Evolutionary conservation across 768 basidiomycete species (phyloP).

Genomic region (Leccinum rimulosum): DNA sequence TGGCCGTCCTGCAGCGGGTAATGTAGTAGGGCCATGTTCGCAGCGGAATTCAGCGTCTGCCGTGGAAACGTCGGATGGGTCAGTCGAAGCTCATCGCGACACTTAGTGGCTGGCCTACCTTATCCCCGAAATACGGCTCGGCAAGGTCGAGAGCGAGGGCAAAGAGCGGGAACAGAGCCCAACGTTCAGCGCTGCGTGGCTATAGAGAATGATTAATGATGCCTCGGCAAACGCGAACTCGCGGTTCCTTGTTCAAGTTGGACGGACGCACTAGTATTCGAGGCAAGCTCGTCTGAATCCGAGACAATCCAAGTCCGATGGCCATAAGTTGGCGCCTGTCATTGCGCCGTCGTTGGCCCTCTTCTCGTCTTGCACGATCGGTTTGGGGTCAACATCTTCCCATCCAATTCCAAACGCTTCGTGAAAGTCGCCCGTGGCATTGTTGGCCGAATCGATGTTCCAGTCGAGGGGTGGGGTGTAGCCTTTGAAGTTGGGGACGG

Average conservation of each 20-base stretch:
- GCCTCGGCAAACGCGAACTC: not conserved
- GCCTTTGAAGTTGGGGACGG: slow-evolving; percentile 71
- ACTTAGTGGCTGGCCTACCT: slow-evolving; percentile 36
- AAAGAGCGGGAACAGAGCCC: slow-evolving; percentile 69
- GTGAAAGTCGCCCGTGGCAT: slow-evolving; percentile 76
- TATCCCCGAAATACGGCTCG: slow-evolving; percentile 63
- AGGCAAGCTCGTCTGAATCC: slow-evolving; percentile 60
- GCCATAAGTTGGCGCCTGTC: slow-evolving; percentile 60
- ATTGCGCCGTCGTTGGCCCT: slow-evolving; percentile 50
- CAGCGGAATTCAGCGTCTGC: slow-evolving; percentile 61
- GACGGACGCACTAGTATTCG: slow-evolving; percentile 58
- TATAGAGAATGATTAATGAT: slow-evolving; percentile 32
- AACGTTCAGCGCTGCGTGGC: slow-evolving; percentile 51
- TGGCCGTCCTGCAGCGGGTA: slow-evolving; percentile 72
- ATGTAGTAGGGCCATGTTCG: slow-evolving; percentile 63
- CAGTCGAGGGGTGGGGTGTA: slow-evolving; percentile 68
- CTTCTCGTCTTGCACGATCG: slow-evolving; percentile 25
- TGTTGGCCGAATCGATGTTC: slow-evolving; percentile 66
- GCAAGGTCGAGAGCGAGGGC: slow-evolving; percentile 65
- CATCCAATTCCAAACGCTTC: slow-evolving; percentile 89
- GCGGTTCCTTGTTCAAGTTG: not conserved
- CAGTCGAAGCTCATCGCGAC: not conserved
- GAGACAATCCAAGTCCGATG: slow-evolving; percentile 48
- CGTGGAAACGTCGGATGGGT: not conserved
- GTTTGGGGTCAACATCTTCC: slow-evolving; percentile 42